Percentiles rank a stretch among this genome's conserved stretches.
Conservation (phyloP, 2,329 filamentous ascomycete genomes). For the Fusarium sp. region DNA sequence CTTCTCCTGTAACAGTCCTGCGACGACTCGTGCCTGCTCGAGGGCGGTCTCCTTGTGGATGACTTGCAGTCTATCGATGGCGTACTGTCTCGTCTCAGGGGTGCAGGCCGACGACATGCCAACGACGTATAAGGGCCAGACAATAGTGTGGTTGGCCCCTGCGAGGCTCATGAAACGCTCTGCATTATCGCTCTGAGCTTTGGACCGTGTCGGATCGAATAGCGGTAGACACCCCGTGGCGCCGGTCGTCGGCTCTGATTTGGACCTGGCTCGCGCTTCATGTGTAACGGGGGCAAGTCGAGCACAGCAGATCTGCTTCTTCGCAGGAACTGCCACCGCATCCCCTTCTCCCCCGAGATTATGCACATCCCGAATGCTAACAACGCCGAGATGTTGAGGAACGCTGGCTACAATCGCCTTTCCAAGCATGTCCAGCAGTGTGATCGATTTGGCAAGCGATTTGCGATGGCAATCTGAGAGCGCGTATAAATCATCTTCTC, state of each 20-base stretch:
- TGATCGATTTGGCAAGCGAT: constrained; percentile 52
- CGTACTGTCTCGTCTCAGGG: constrained; percentile 55
- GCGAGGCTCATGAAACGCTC: constrained; percentile 62
- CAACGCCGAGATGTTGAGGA: constrained; percentile 63
- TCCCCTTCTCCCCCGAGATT: constrained; percentile 31
- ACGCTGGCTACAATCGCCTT: constrained; percentile 59
- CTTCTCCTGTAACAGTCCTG: constrained; percentile 55
- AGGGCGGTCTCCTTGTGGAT: constrained; percentile 60
- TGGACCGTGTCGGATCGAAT: constrained; percentile 54
- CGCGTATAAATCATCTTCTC: constrained; percentile 32
- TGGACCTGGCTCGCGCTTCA: constrained; percentile 36
- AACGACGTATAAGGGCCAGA: constrained; percentile 63
- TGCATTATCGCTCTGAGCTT: constrained; percentile 50
- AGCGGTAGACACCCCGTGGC: constrained; percentile 49
- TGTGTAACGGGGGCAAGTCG: constrained; percentile 39
- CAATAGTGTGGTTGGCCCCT: constrained; percentile 60
- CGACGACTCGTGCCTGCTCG: constrained; percentile 58
- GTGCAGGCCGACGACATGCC: constrained; percentile 61
- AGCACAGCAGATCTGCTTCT: constrained; percentile 47
- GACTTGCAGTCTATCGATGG: constrained; percentile 57
- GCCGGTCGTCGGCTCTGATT: constrained; percentile 3
- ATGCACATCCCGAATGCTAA: constrained; percentile 54
- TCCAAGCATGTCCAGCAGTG: constrained; percentile 54
- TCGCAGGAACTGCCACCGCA: constrained; percentile 44
- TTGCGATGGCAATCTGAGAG: constrained; percentile 49